Evolutionary conservation across 768 basidiomycete species (phyloP).

Genomic region (Pleurotus giganteus): DNA sequence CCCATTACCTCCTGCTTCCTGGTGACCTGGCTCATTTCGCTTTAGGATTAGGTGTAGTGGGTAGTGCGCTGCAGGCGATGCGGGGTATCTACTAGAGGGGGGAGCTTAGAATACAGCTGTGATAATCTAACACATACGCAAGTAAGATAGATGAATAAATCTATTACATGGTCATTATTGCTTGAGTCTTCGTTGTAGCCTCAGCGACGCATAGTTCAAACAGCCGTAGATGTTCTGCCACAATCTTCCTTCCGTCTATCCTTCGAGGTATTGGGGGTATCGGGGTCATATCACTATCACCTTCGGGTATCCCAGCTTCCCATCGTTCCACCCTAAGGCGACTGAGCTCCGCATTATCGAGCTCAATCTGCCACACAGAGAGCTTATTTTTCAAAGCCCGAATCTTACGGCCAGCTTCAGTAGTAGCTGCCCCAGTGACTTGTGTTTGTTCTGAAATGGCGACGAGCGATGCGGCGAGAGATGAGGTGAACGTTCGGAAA

Average conservation of each 20-base stretch:
- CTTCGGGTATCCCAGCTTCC: slow-evolving; percentile 63
- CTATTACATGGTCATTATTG: slow-evolving; percentile 73
- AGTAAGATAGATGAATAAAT: neutral
- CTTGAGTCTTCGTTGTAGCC: slow-evolving; percentile 72
- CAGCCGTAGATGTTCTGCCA: slow-evolving; percentile 75
- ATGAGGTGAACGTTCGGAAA: slow-evolving; percentile 70
- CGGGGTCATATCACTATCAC: slow-evolving; percentile 26
- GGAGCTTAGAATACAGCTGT: neutral
- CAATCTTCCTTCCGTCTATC: slow-evolving; percentile 67
- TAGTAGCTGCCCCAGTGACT: slow-evolving; percentile 80
- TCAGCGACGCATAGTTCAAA: slow-evolving; percentile 73
- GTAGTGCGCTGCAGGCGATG: too few relatives aligned
- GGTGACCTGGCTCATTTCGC: too few relatives aligned
- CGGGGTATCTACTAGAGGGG: too few relatives aligned
- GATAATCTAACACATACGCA: neutral
- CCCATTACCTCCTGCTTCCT: neutral
- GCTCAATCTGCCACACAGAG: slow-evolving; percentile 76
- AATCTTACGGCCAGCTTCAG: slow-evolving; percentile 84
- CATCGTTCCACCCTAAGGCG: slow-evolving; percentile 73
- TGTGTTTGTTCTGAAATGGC: slow-evolving; percentile 86
- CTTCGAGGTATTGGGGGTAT: slow-evolving; percentile 32
- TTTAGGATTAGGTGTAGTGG: too few relatives aligned
- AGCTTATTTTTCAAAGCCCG: slow-evolving; percentile 83
- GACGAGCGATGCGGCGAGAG: slow-evolving; percentile 71
- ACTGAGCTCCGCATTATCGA: slow-evolving; percentile 84